A percentile compares a stretch with the other conserved stretches of the same genome.
Conservation (phyloP, 257 asterid species). For the Perilla frutescens region DNA sequence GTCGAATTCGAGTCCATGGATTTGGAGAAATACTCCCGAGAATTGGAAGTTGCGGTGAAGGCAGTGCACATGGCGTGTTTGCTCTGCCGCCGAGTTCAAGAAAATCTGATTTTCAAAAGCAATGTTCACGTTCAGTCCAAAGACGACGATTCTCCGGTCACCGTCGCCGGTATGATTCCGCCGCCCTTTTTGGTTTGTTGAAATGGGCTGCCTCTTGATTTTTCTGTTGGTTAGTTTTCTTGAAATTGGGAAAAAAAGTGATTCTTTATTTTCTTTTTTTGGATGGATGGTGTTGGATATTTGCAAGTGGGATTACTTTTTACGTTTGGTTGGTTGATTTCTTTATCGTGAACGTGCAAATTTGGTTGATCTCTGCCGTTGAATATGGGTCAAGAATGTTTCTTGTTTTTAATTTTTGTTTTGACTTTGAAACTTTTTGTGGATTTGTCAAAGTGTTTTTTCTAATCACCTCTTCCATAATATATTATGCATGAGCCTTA, state of each 20-base stretch:
- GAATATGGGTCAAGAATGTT: conserved; percentile 12
- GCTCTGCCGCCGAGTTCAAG: conserved; percentile 69
- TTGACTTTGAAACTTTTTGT: conserved; percentile 8
- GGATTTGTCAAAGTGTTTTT: conserved; percentile 15
- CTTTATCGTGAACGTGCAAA: background rate
- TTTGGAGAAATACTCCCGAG: conserved; percentile 41
- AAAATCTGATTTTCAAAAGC: conserved; percentile 44
- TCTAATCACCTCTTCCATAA: conserved; percentile 14
- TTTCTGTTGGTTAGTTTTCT: background rate
- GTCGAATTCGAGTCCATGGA: conserved; percentile 37
- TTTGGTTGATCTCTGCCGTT: conserved; percentile 5
- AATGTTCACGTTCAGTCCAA: conserved; percentile 59
- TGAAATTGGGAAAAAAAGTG: background rate
- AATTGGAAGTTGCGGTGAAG: conserved; percentile 74
- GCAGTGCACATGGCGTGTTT: conserved; percentile 85
- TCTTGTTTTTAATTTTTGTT: background rate
- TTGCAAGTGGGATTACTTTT: background rate
- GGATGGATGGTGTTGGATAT: background rate
- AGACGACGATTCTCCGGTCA: conserved; percentile 79
- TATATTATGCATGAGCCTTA: background rate
- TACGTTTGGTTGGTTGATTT: background rate
- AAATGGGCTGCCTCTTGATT: background rate
- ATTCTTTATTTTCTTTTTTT: background rate
- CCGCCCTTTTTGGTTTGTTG: background rate
- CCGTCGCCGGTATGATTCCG: conserved; percentile 67